Percentiles rank a stretch among this genome's conserved stretches.
phyloP scores from a whole-genome alignment of 1,284 basidiomycete species.

The Sanghuangporus sanghuang region DNA sequence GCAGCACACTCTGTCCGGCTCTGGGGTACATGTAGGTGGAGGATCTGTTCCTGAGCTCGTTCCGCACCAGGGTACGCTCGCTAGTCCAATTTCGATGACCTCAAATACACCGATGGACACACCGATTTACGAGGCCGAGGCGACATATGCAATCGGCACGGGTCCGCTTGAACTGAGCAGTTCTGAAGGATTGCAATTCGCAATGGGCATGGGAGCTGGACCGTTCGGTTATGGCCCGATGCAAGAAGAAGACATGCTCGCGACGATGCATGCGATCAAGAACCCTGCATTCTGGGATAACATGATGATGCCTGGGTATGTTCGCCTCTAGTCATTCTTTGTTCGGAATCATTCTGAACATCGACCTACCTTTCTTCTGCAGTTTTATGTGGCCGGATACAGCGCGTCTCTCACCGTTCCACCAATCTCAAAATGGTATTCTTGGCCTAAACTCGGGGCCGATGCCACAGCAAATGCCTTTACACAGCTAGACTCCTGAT shows the following conservation, averaged over 20 bases:
- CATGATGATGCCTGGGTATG: constrained; percentile 78
- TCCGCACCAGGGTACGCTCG: constrained; percentile 18
- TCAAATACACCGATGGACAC: constrained; percentile 23
- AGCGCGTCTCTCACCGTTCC: not conserved
- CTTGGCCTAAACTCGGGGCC: constrained; percentile 6
- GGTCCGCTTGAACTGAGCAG: constrained; percentile 17
- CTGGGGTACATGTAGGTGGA: not conserved
- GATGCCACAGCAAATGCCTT: constrained; percentile 15
- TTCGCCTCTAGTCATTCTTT: not conserved
- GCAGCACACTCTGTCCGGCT: not conserved
- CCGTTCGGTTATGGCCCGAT: constrained; percentile 22
- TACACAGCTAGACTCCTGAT: constrained; percentile 6
- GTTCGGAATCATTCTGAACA: not conserved
- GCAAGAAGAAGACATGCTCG: constrained; percentile 53
- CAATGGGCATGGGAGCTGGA: constrained; percentile 5
- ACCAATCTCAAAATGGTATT: constrained; percentile 1
- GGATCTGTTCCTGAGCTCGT: constrained; percentile 5
- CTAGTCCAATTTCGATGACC: constrained; percentile 12
- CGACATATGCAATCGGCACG: constrained; percentile 32
- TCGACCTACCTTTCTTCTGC: not conserved
- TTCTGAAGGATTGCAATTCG: constrained; percentile 11
- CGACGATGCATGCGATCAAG: constrained; percentile 66
- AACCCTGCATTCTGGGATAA: constrained; percentile 68
- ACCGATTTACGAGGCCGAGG: constrained; percentile 39
- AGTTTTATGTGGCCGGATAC: constrained; percentile 18